Evolutionary conservation across 768 basidiomycete species (phyloP), one percentile per base, ranked within the genome.

Genomic region (Fibroporia radiculosa): DNA sequence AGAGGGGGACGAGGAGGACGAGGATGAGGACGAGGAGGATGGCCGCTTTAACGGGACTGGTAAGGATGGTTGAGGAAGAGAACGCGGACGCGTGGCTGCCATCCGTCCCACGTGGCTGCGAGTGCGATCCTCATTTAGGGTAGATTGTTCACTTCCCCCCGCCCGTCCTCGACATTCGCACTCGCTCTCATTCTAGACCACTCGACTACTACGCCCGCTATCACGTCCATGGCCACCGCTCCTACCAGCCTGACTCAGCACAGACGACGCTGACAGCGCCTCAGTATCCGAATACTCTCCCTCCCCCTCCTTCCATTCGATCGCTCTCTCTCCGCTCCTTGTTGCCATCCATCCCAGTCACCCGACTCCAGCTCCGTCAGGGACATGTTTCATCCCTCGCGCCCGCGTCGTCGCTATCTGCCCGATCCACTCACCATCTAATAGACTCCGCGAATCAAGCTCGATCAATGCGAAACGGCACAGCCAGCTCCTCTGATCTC

Each of bases 81-180:
- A 50, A 48, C 41, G n/a, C 20, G 10, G 41, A 42, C 41, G 41
- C 41, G 55, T 42, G 29, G 50, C 35, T 42, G 47, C 38, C 53
- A 46, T 24, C 6, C 45, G 3, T 29, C 23, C 45, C 45, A 46
- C 45, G 45, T 46, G 41, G 41, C 14, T 25, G n/a, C 3, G 40
- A 10, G 8, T 22, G 18, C 18, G 14, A 27, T 19, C 20, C 45
- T 27, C 20, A 22, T 38, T 28, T 39, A 24, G 45, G 45, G 18
- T 32, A 46, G 23, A 46, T 46, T 45, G 33, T 24, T 31, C 38
- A 35, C 35, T 19, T 12, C 16, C 10, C 34, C 34, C 10, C 20
- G 34, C 20, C 16, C 16, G n/a, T 27, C 39, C 22, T 23, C 28
- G 39, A n/a, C 25, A 24, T 27, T 26, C n/a, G 39, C 3, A 4